Conservation (phyloP, 768 basidiomycete species). For the Lentinula detonsa region DNA sequence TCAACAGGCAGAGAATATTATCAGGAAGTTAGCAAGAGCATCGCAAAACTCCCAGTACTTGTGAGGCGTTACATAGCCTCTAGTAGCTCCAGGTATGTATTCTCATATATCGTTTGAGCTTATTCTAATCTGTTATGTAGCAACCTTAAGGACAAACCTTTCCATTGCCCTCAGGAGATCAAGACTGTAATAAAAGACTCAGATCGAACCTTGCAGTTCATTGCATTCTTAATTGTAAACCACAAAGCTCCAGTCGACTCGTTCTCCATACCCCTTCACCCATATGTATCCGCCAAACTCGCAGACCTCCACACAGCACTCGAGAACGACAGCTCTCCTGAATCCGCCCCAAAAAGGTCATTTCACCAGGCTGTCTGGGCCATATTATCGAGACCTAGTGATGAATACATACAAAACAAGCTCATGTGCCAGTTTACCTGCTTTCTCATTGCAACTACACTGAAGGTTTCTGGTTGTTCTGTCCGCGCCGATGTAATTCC, state of each 20-base stretch:
- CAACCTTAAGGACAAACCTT: background rate
- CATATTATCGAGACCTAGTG: background rate
- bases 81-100: background rate
- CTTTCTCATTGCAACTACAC: background rate
- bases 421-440: background rate
- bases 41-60: background rate
- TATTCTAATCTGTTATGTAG: background rate
- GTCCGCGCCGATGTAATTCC: background rate
- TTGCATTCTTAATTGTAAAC: background rate
- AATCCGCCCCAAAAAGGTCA: background rate
- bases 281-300: background rate
- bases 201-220: background rate
- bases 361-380: background rate
- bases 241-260: background rate
- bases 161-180: background rate
- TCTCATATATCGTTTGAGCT: background rate
- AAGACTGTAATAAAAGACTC: background rate
- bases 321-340: background rate
- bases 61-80: background rate
- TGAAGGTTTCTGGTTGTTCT: background rate
- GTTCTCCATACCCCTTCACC: background rate
- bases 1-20: background rate
- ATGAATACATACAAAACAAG: background rate
- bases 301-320: background rate
- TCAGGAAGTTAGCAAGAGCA: background rate